Evolutionary conservation across 352 stramenopile genomes (phyloP), one percentile per base, ranked within the genome.

Genomic region (Phytopythium mirpurense): DNA sequence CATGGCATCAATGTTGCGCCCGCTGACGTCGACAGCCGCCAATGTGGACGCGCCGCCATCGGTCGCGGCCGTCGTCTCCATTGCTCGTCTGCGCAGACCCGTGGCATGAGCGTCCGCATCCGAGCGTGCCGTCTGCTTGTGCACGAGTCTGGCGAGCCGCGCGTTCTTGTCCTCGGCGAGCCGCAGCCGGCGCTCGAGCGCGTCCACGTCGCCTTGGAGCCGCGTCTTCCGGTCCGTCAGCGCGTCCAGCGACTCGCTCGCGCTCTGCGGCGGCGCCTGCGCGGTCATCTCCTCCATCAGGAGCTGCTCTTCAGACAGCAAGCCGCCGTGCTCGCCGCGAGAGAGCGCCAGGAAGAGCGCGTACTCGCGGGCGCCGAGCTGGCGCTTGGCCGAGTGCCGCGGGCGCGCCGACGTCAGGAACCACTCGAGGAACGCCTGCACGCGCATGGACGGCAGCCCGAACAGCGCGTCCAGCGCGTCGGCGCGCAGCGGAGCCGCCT

Each of bases 341-440:
- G 71, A 21, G 15, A 78, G 45, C 21, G 56, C 54, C n/a, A 27
- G 37, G 44, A 71, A 78, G 56, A 78, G 54, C 15, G 45, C 55
- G 18, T 67, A 70, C 34, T 75, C 69, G 23, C 23, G 37, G 1
- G n/a, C 42, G 10, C 58, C 52, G 5, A 78, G 56, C 23, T 64
- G 57, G 9, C 45, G 56, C 26, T 55, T 51, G 27, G 74, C 65
- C 46, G 63, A 68, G 14, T 68, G 62, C 3, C 59, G 68, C 40
- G 69, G 60, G 11, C 47, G 57, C 41, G 73, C 42, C 18, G 54
- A 54, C 53, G 63, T 44, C 36, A 73, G 15, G 32, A 78, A 73
- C 69, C 69, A 78, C 41, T 73, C 66, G 31, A 78, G 59, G 55
- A 75, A 75, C 43, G 63, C 69, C 60, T 75, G 69, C 16, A 78